phyloP scores from a whole-genome alignment of 2,329 filamentous ascomycete genomes.

The Colletotrichum echinochloae region DNA sequence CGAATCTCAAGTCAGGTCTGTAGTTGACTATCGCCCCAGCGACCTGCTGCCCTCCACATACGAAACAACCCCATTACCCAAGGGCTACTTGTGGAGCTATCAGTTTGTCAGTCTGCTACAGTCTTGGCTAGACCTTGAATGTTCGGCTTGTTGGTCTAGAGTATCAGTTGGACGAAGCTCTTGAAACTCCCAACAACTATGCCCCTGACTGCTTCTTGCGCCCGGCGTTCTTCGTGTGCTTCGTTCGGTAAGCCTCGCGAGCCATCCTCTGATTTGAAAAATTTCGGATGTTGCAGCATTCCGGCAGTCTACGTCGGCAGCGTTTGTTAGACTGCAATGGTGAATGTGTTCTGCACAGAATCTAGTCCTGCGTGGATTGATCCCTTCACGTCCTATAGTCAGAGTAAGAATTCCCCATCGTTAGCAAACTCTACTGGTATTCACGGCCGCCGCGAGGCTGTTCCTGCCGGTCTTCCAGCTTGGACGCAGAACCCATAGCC shows the following conservation, averaged over 20 bases:
- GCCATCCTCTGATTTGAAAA: background rate
- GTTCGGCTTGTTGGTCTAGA: background rate
- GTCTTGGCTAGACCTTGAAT: background rate
- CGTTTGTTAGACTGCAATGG: constrained; percentile 6
- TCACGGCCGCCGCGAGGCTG: constrained; percentile 12
- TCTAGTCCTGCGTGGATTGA: constrained; percentile 13
- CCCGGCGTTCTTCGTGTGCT: background rate
- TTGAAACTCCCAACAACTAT: background rate
- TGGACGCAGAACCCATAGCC: constrained; percentile 10
- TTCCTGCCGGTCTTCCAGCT: constrained; percentile 2
- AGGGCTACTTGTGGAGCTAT: background rate
- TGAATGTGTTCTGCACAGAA: background rate
- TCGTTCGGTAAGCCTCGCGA: background rate
- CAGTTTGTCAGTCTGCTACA: background rate
- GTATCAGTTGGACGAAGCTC: background rate
- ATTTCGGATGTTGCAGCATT: background rate
- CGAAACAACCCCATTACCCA: background rate
- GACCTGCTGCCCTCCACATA: background rate
- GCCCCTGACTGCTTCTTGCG: constrained; percentile 4
- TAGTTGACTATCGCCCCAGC: constrained; percentile 5
- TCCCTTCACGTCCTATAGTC: constrained; percentile 35
- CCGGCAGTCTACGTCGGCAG: background rate
- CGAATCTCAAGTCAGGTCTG: background rate
- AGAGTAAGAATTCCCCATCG: constrained; percentile 10
- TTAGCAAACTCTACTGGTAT: constrained; percentile 30